Evolutionary conservation across 2,329 filamentous ascomycete species (phyloP).

Genomic region (Pseudocercospora cruenta): DNA sequence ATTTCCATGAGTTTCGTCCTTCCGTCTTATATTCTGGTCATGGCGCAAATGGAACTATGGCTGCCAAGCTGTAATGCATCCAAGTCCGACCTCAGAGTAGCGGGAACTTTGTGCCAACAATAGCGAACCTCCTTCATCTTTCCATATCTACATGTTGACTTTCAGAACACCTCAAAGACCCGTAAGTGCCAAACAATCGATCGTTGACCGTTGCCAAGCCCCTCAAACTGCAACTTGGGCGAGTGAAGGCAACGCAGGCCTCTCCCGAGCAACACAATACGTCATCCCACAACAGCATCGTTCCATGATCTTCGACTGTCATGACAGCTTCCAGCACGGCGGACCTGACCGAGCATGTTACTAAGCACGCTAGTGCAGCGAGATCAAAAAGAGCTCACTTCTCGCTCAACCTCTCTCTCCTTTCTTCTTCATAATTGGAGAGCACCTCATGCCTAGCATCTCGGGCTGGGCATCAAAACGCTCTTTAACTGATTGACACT

Average conservation of each 20-base stretch:
- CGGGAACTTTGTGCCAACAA: background rate
- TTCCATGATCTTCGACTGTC: background rate
- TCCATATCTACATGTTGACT: too few relatives aligned
- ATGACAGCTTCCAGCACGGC: background rate
- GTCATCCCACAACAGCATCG: background rate
- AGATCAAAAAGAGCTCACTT: background rate
- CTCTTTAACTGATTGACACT: too few relatives aligned
- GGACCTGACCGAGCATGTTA: background rate
- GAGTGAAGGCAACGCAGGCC: background rate
- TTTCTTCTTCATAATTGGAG: background rate
- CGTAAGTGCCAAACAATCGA: background rate
- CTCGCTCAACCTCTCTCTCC: background rate
- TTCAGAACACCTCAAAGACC: too few relatives aligned
- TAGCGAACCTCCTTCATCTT: background rate
- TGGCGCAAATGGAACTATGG: background rate
- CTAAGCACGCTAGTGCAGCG: background rate
- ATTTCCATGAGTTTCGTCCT: too few relatives aligned
- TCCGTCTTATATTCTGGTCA: background rate
- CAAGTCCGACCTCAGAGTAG: background rate
- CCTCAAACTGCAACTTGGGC: background rate
- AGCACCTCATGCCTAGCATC: too few relatives aligned
- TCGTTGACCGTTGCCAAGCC: background rate
- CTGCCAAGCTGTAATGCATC: background rate
- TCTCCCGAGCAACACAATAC: background rate
- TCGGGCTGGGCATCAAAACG: too few relatives aligned